Conservation (phyloP, 2,329 filamentous ascomycete genomes). For the Ceratocystis eucalypticola region DNA sequence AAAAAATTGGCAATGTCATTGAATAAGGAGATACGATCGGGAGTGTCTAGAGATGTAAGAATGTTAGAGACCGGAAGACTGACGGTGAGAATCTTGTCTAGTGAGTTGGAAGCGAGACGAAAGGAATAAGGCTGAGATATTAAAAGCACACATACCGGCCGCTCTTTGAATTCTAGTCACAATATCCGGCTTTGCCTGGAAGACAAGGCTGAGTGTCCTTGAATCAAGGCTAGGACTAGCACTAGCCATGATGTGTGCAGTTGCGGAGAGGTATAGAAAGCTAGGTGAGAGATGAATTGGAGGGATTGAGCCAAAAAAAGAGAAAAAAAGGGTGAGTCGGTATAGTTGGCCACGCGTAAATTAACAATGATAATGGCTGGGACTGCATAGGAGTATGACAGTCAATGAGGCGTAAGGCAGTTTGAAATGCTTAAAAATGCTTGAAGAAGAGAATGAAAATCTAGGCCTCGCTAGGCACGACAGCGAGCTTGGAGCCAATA, state of each 20-base stretch:
- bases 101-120: not conserved
- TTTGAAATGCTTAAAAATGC: no score
- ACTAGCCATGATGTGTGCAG: slow-evolving; percentile 28
- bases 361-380: not conserved
- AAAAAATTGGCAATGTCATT: slow-evolving; percentile 43
- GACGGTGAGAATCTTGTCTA: not conserved
- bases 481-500: not conserved
- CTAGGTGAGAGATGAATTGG: slow-evolving; percentile 2
- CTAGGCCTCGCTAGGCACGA: no score
- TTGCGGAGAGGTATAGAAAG: not conserved
- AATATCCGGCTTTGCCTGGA: slow-evolving; percentile 44
- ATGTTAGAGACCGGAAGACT: not conserved
- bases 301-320: not conserved
- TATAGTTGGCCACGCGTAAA: not conserved
- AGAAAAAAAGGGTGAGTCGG: not conserved
- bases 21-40: slow-evolving; percentile 38
- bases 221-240: slow-evolving; percentile 36
- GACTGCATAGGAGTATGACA: not conserved
- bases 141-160: slow-evolving; percentile 33
- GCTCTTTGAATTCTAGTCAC: slow-evolving; percentile 39
- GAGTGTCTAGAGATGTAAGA: slow-evolving; percentile 32
- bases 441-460: no score
- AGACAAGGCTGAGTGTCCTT: slow-evolving; percentile 38
- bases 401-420: no score
- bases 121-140: not conserved